These are phyloP conservation scores for Anthostomella pinea DNA, from an alignment of 2,329 filamentous ascomycete species.

Conservation along the genomic window DNA sequence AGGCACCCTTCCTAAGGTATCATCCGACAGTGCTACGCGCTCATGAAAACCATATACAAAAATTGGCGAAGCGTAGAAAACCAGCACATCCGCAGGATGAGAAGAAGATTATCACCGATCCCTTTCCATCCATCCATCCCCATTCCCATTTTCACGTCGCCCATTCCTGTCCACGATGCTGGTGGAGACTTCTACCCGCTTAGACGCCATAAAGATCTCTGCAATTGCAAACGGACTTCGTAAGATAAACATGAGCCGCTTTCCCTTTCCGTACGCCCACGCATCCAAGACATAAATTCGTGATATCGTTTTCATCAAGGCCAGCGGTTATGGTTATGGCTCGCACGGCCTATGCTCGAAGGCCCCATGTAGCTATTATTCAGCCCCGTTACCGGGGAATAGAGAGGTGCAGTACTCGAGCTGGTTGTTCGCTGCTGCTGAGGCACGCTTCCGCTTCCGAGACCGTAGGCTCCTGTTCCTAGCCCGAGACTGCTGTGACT, in stretches of 20 bases:
- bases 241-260: slow-evolving; percentile 5
- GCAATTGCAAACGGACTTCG: too few species aligned
- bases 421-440: slow-evolving; percentile 27
- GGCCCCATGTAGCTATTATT: slow-evolving; percentile 25
- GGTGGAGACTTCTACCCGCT: too few species aligned
- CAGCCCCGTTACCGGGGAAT: slow-evolving; percentile 26
- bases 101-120: slow-evolving; percentile 3
- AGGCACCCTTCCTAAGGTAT: too few species aligned
- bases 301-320: slow-evolving; percentile 17
- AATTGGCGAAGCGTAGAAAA: slow-evolving; percentile 1
- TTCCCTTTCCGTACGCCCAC: slow-evolving; percentile 16
- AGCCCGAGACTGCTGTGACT: slow-evolving; percentile 25
- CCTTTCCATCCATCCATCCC: slow-evolving; percentile 4
- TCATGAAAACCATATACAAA: too few species aligned
- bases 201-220: too few species aligned
- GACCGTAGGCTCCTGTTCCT: slow-evolving; percentile 24
- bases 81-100: slow-evolving; percentile 3
- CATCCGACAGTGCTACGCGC: too few species aligned
- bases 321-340: slow-evolving; percentile 28
- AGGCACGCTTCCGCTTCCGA: slow-evolving; percentile 22
- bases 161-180: too few species aligned
- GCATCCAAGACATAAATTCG: slow-evolving; percentile 12
- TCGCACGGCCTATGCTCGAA: slow-evolving; percentile 23
- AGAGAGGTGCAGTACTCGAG: slow-evolving; percentile 25
- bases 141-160: slow-evolving; percentile 7